These are phyloP conservation scores for Pythium pyrilobum DNA, from an alignment of 352 stramenopile genomes.

Conservation along the genomic window DNA sequence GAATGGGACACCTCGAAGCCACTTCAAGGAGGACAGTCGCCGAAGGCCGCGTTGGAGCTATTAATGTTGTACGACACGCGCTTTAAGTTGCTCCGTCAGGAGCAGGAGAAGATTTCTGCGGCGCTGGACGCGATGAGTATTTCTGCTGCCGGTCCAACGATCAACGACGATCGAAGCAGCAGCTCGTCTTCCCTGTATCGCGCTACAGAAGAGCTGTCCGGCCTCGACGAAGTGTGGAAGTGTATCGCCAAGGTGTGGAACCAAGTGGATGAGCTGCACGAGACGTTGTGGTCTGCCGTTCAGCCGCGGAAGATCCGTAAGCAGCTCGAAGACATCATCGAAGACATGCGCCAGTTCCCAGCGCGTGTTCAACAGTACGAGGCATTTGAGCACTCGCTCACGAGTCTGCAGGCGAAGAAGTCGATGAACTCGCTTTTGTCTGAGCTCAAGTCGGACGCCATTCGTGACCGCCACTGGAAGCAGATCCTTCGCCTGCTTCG, in stretches of 20 bases:
- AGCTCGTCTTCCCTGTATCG: slow-evolving; percentile 62
- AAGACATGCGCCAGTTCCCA: slow-evolving; percentile 94
- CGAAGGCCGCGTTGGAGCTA: slow-evolving; percentile 71
- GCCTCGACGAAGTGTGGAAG: slow-evolving; percentile 98
- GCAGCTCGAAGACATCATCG: slow-evolving; percentile 95
- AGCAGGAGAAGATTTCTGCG: slow-evolving; percentile 94
- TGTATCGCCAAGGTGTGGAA: slow-evolving; percentile 88
- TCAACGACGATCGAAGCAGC: slow-evolving; percentile 71
- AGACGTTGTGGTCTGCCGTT: slow-evolving; percentile 92
- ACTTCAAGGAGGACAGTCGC: slow-evolving; percentile 59
- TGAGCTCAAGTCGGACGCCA: slow-evolving; percentile 98
- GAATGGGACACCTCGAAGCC: slow-evolving; percentile 85
- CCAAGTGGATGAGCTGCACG: slow-evolving; percentile 90
- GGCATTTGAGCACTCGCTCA: slow-evolving; percentile 93
- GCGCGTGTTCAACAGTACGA: slow-evolving; percentile 98
- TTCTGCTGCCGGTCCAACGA: slow-evolving; percentile 40
- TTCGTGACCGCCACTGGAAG: slow-evolving; percentile 99
- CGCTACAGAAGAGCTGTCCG: slow-evolving; percentile 89
- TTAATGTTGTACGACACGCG: slow-evolving; percentile 82
- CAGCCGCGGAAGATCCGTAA: slow-evolving; percentile 95
- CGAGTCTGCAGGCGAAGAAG: slow-evolving; percentile 93
- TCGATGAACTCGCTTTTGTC: slow-evolving; percentile 92
- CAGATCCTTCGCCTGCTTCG: slow-evolving; percentile 94
- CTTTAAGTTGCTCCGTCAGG: slow-evolving; percentile 79
- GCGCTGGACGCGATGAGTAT: slow-evolving; percentile 96